Evolutionary conservation across 2,329 filamentous ascomycete genomes (phyloP).

Genomic region (Cyphellophora attinorum): DNA sequence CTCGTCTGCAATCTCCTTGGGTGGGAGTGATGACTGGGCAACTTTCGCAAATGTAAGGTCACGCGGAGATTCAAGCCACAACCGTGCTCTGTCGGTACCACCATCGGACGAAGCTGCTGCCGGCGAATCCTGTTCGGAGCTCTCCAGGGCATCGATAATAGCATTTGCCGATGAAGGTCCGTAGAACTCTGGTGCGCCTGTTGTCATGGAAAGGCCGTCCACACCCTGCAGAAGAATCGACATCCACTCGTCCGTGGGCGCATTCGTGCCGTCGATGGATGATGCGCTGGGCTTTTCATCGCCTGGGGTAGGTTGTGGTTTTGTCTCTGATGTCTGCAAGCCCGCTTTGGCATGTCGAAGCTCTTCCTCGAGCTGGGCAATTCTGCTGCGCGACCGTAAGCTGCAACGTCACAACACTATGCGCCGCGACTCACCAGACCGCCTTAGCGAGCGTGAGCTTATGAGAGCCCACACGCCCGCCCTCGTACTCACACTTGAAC

Average conservation of each 20-base stretch:
- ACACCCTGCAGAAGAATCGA: slow-evolving; percentile 6
- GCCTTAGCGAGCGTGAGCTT: slow-evolving; percentile 7
- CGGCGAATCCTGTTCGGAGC: slow-evolving; percentile 1
- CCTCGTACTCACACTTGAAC: slow-evolving; percentile 7
- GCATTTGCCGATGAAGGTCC: slow-evolving; percentile 4
- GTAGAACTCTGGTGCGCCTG: slow-evolving; percentile 5
- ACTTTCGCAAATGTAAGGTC: slow-evolving; percentile 4
- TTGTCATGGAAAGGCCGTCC: slow-evolving; percentile 6
- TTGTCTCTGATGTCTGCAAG: background rate
- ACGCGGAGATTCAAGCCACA: slow-evolving; percentile 1
- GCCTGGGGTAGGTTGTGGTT: background rate
- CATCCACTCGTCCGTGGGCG: slow-evolving; percentile 6
- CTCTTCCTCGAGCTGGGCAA: slow-evolving; percentile 6
- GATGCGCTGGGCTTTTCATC: background rate
- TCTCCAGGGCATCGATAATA: slow-evolving; percentile 6
- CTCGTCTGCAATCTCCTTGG: slow-evolving; percentile 3
- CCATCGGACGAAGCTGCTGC: background rate
- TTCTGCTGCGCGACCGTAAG: slow-evolving; percentile 2
- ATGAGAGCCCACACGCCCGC: slow-evolving; percentile 4
- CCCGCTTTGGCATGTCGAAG: slow-evolving; percentile 3
- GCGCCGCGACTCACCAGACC: slow-evolving; percentile 3
- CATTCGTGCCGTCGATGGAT: background rate
- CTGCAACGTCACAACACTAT: background rate
- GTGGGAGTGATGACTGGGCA: slow-evolving; percentile 2
- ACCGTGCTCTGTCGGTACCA: slow-evolving; percentile 1